phyloP scores from a whole-genome alignment of 805 yeast genomes.

The Pichia thaimueangensis region DNA sequence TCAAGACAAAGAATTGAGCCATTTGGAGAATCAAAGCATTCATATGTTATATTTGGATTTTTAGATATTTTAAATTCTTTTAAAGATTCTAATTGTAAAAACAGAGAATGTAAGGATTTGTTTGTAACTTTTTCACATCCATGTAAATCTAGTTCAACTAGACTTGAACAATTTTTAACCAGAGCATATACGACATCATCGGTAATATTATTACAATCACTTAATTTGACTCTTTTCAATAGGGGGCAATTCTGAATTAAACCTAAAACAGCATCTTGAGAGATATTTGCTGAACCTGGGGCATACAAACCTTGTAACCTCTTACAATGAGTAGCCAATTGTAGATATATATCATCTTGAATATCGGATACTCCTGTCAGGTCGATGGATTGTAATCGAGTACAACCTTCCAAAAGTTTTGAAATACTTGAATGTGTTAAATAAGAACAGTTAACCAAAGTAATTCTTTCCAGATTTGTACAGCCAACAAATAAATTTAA shows the following conservation, averaged over 20 bases:
- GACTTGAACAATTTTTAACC: slow-evolving; percentile 64
- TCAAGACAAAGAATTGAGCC: slow-evolving; percentile 39
- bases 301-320: slow-evolving; percentile 86
- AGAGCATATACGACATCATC: slow-evolving; percentile 56
- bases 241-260: slow-evolving; percentile 61
- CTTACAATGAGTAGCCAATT: slow-evolving; percentile 65
- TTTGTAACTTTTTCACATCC: slow-evolving; percentile 72
- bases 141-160: slow-evolving; percentile 87
- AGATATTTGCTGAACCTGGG: slow-evolving; percentile 70
- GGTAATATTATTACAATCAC: slow-evolving; percentile 60
- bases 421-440: slow-evolving; percentile 58
- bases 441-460: slow-evolving; percentile 72
- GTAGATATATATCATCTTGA: slow-evolving; percentile 61
- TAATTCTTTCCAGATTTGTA: slow-evolving; percentile 73
- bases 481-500: slow-evolving; percentile 60
- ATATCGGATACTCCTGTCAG: slow-evolving; percentile 69
- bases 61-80: slow-evolving; percentile 81
- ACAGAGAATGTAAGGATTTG: slow-evolving; percentile 47
- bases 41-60: slow-evolving; percentile 63
- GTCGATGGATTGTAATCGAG: slow-evolving; percentile 76
- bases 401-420: slow-evolving; percentile 55
- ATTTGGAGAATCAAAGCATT: slow-evolving; percentile 40
- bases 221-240: slow-evolving; percentile 76
- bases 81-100: slow-evolving; percentile 58
- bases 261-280: slow-evolving; percentile 54